phyloP scores from a whole-genome alignment of 192 early-diverging fungal species.

The Spizellomyces sp. region DNA sequence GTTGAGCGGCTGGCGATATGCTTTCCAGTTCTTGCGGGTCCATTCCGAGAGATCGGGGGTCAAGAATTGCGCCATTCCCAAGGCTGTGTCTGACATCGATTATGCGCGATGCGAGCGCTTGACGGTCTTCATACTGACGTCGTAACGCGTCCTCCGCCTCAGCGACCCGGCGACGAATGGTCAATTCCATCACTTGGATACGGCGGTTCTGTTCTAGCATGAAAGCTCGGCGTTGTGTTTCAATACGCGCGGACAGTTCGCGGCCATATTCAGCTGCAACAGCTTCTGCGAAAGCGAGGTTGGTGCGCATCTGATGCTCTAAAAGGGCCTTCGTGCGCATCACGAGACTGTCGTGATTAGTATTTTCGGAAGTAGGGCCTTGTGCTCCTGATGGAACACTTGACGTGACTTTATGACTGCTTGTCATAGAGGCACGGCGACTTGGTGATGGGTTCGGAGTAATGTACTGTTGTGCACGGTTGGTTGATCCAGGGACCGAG shows the following conservation, averaged over 20 bases:
- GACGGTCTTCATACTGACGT: constrained; percentile 24
- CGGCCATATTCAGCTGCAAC: constrained; percentile 35
- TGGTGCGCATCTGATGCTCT: constrained; percentile 38
- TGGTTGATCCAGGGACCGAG: no score
- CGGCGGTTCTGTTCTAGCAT: constrained; percentile 15
- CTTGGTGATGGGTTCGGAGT: not conserved
- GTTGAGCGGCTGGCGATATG: no score
- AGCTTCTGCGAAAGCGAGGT: constrained; percentile 33
- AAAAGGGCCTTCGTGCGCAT: constrained; percentile 21
- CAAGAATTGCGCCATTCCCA: no score
- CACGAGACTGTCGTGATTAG: constrained; percentile 13
- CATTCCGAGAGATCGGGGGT: no score
- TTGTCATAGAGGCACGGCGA: not conserved
- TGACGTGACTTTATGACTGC: not conserved
- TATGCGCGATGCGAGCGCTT: no score
- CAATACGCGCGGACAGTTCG: constrained; percentile 20
- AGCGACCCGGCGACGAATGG: constrained; percentile 7
- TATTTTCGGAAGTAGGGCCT: not conserved
- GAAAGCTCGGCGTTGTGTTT: constrained; percentile 28
- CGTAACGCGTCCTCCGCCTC: constrained; percentile 21
- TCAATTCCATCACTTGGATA: constrained; percentile 18
- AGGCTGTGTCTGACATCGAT: no score
- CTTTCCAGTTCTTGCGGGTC: no score
- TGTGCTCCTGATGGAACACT: not conserved
- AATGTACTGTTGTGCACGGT: no score